Conservation (phyloP, 2,329 filamentous ascomycete genomes). For the Hawksworthiomyces lignivorus region DNA sequence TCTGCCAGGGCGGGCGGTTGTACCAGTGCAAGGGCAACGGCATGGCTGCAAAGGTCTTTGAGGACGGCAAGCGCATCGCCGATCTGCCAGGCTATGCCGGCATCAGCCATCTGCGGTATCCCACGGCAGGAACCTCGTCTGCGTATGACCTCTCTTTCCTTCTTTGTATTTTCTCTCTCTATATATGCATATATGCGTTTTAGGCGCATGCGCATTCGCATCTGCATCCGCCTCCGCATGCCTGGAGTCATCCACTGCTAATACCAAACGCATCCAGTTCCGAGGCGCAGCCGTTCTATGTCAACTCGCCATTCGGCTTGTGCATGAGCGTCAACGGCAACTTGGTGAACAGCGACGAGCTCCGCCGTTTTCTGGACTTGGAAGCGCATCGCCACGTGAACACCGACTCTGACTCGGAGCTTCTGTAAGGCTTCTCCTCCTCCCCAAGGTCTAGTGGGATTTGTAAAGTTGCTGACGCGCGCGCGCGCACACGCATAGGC, state of each 20-base stretch:
- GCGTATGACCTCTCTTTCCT: constrained; percentile 15
- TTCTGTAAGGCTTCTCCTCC: constrained; percentile 51
- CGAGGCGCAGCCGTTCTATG: constrained; percentile 89
- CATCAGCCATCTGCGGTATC: constrained; percentile 79
- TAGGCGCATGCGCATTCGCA: too few relatives aligned
- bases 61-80: constrained; percentile 60
- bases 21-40: constrained; percentile 89
- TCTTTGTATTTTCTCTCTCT: not conserved
- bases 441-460: too few relatives aligned
- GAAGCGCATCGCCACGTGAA: constrained; percentile 83
- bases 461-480: not conserved
- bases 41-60: constrained; percentile 67
- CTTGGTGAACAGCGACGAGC: constrained; percentile 65
- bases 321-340: constrained; percentile 83
- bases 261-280: constrained; percentile 42
- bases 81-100: constrained; percentile 63
- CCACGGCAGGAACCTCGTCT: constrained; percentile 73
- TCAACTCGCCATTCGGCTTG: constrained; percentile 79
- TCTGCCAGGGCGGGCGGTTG: constrained; percentile 65
- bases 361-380: constrained; percentile 64
- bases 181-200: too few relatives aligned
- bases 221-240: too few relatives aligned
- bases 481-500: constrained; percentile 36
- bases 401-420: constrained; percentile 79
- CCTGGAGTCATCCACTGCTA: not conserved